Percentiles rank a stretch among this genome's conserved stretches.
Conservation (phyloP, 108 stramenopile species). For the Cyclotella choctawhatcheeana region DNA sequence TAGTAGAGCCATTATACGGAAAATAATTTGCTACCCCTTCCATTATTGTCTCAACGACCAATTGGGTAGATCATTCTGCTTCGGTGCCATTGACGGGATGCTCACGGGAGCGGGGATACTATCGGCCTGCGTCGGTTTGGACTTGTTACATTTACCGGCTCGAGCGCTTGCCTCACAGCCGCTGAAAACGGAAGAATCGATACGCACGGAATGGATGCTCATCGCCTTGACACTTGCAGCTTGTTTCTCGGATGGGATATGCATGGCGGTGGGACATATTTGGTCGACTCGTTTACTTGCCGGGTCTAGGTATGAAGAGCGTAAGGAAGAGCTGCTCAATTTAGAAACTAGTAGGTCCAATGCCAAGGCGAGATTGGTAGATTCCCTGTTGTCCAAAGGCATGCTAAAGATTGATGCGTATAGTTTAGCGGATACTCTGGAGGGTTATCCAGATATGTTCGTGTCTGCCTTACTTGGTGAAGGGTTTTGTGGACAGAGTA, state of each 20-base stretch:
- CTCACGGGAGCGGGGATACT: constrained; percentile 73
- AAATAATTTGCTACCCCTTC: constrained; percentile 39
- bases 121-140: constrained; percentile 67
- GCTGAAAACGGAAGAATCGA: not conserved
- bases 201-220: constrained; percentile 42
- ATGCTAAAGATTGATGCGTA: constrained; percentile 91
- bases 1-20: constrained; percentile 13
- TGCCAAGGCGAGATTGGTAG: constrained; percentile 76
- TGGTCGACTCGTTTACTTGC: constrained; percentile 69
- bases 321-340: constrained; percentile 37
- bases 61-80: constrained; percentile 69
- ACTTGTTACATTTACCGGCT: constrained; percentile 36
- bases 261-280: constrained; percentile 83
- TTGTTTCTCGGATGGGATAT: constrained; percentile 70
- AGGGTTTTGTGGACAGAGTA: constrained; percentile 3
- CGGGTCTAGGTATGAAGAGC: constrained; percentile 51
- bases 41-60: constrained; percentile 19
- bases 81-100: constrained; percentile 82
- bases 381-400: constrained; percentile 61
- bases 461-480: constrained; percentile 61
- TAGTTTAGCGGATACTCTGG: constrained; percentile 83
- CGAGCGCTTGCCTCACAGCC: not conserved
- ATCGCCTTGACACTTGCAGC: constrained; percentile 63
- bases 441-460: constrained; percentile 85
- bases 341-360: constrained; percentile 54